phyloP scores from a whole-genome alignment of 441 rosid species.

The Jatropha podagrica region DNA sequence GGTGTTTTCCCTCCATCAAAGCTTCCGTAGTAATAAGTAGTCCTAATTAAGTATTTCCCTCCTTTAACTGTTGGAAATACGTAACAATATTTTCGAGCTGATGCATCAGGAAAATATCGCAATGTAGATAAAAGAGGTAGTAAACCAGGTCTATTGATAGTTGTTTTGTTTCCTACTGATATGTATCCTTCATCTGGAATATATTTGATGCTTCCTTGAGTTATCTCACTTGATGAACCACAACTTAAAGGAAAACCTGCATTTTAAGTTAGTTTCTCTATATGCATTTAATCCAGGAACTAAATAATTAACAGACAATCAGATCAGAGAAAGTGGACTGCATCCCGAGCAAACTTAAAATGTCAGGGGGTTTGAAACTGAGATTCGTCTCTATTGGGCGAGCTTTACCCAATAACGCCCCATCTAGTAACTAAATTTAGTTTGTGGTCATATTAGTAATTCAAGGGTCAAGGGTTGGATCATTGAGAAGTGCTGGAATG shows the following conservation, averaged over 20 bases:
- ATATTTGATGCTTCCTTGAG: constrained; percentile 42
- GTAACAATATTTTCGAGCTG: constrained; percentile 67
- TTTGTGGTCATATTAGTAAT: too few species aligned
- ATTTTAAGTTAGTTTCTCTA: background rate
- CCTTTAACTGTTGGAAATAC: constrained; percentile 50
- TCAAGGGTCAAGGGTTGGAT: too few species aligned
- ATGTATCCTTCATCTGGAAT: constrained; percentile 65
- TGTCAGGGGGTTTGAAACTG: too few species aligned
- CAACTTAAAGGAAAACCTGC: constrained; percentile 64
- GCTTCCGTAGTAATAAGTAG: constrained; percentile 73
- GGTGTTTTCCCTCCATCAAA: constrained; percentile 73
- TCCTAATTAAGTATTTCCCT: constrained; percentile 66
- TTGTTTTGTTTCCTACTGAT: constrained; percentile 52
- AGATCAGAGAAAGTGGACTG: too few species aligned
- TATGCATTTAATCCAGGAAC: too few species aligned
- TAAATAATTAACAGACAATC: too few species aligned
- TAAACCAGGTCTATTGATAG: constrained; percentile 38
- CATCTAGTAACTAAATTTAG: too few species aligned
- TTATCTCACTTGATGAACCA: constrained; percentile 44
- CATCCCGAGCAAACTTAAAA: too few species aligned
- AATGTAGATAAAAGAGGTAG: constrained; percentile 59
- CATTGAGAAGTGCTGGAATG: too few species aligned
- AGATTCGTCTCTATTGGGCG: too few species aligned
- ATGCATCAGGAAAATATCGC: constrained; percentile 62
- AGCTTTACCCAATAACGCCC: too few species aligned